Conservation (phyloP, 2,329 filamentous ascomycete species). For the Pestalotiopsis fici region DNA sequence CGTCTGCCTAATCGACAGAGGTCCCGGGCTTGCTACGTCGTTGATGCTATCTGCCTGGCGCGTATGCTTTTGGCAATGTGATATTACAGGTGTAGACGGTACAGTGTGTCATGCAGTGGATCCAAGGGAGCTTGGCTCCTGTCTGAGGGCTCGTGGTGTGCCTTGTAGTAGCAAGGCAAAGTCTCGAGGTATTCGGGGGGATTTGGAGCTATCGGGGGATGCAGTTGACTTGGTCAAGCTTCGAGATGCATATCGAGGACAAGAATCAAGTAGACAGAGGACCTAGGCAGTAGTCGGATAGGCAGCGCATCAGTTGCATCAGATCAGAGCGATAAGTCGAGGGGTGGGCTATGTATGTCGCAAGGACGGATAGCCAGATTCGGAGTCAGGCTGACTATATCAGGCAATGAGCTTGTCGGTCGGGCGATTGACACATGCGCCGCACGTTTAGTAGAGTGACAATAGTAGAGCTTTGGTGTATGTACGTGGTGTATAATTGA, state of each 20-base stretch:
- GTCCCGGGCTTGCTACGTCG: neutral
- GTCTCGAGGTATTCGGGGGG: neutral
- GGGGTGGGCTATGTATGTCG: neutral
- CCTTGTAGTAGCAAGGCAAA: neutral
- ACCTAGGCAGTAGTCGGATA: neutral
- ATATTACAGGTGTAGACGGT: constrained; percentile 8
- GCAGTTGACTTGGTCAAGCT: neutral
- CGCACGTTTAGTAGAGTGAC: neutral
- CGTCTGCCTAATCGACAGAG: constrained; percentile 5
- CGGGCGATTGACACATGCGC: neutral
- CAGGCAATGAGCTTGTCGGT: constrained; percentile 2
- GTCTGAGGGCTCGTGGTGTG: neutral
- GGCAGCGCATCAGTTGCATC: neutral
- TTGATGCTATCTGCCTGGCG: neutral
- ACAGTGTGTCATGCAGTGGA: constrained; percentile 8
- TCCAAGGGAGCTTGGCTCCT: neutral
- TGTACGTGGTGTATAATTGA: neutral
- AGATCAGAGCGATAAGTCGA: neutral
- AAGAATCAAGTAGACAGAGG: neutral
- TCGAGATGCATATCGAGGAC: neutral
- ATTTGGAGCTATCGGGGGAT: neutral
- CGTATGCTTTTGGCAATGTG: neutral
- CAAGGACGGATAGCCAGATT: constrained; percentile 10
- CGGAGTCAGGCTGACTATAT: constrained; percentile 4
- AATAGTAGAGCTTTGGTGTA: too few species aligned